Base-by-base conservation (phyloP, 176 grass and related monocot genomes). In the Bonia amplexicaulis region DNA sequence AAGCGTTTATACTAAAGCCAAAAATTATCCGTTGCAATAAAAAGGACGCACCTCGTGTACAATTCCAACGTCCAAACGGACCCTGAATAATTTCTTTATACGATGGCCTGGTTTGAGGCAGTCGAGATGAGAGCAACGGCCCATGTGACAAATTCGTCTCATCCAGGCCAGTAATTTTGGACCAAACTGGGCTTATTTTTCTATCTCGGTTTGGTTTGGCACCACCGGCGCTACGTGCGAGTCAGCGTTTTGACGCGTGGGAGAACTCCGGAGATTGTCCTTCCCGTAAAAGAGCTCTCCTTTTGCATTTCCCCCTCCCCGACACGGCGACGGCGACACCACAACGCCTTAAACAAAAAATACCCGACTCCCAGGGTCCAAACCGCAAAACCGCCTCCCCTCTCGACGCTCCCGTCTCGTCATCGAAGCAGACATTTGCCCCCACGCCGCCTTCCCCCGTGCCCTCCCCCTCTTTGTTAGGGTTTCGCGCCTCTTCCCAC, bases 401-500 rank as follows among this genome's bases (percentile, higher is more conserved):
- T 14, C n/a, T 6, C 15, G 29, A 31, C 29, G 29, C 29, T 31
- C 29, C 29, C 29, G 29, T 31, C 29, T 1, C 1, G 12, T 16
- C 3, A 11, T 49, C 45, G 45, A 51, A 31, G 6, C 1, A 19
- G 71, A 52, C 31, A 52, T 52, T 73, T 73, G 15, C 71, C 45
- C 80, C 14, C 46, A 11, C 22, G 44, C 44, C 80, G 81, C 44
- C 75, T 1, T 26, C 19, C 29, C 67, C 76, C 53, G 52, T 54
- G 45, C 45, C 53, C 46, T 31, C 8, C 9, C 35, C 51, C 31
- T 14, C 60, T 39, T 39, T 60, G 45, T 76, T 85, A 89, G 88
- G 88, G 83, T 85, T 89, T 90, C 78, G 72, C 73, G 58, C 84
- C 57, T 73, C 66, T 66, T 53, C 55, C 17, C 53, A 6, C 47